Evolutionary conservation across 768 basidiomycete genomes (phyloP), one percentile per base, ranked within the genome.

Genomic region (Tulasnella calospora): DNA sequence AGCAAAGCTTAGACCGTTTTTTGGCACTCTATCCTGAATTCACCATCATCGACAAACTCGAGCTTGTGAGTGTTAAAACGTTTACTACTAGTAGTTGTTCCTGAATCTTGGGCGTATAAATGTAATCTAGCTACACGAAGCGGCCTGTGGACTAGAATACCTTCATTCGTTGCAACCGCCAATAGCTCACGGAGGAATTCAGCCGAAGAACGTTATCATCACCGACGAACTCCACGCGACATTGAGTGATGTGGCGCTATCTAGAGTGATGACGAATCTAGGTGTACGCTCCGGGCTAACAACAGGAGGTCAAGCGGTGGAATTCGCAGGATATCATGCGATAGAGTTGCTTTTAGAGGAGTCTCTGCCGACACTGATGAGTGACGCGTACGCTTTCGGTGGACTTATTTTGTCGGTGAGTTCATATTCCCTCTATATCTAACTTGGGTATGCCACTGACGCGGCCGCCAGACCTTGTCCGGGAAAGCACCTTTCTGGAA

Each of bases 401-500:
- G 61, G 61, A 8, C 61, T 67, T 67, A 67, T 67, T 13, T 33
- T 67, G 33, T 27, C 27, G 12, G 61, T 67, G 33, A 67, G 61
- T 35, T 35, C 23, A 40, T 44, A 17, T 44, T 46, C 15, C 23
- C 10, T 33, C 6, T 17, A 35, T 67, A 10, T 15, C 2, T 10
- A 67, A 67, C 3, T 51, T n/a, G 51, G 10, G 4, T 51, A n/a
- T 23, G 51, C 7, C 5, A 3, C 51, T 51, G 21, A 51, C 51
- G 1, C 55, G 61, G 13, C 9, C 30, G 6, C 12, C 13, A 67
- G 46, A 57, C 70, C 57, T n/a, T 78, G 33, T 47, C 69, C 8
- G 77, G 55, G 30, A 30, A 78, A 38, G 17, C n/a, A 27, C 77
- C 77, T 19, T 78, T 71, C 38, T 40, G 30, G 40, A 23, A 30